Percentiles rank a stretch among this genome's conserved stretches.
Conservation (phyloP, 2,329 filamentous ascomycete species). For the Cladosporium sp. region DNA sequence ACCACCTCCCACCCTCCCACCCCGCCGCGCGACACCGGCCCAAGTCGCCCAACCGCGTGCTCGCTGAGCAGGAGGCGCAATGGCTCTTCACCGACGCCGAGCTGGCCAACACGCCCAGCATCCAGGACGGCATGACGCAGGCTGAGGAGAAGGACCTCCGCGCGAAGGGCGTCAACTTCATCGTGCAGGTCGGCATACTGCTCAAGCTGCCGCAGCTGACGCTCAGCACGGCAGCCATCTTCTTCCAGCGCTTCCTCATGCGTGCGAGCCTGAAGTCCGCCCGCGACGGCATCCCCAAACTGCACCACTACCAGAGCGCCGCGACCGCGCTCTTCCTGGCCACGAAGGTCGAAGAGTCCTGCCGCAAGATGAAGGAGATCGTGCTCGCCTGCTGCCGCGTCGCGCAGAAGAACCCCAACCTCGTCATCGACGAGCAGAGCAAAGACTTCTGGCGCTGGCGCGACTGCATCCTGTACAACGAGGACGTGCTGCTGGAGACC, state of each 20-base stretch:
- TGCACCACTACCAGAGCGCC: constrained; percentile 83
- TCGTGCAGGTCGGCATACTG: constrained; percentile 87
- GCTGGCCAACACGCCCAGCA: constrained; percentile 72
- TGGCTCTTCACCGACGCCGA: constrained; percentile 89
- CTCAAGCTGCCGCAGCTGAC: constrained; percentile 89
- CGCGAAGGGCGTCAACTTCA: constrained; percentile 93
- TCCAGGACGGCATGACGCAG: constrained; percentile 70
- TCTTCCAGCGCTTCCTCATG: constrained; percentile 96
- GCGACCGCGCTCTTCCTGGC: constrained; percentile 89
- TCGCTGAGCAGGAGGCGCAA: constrained; percentile 58
- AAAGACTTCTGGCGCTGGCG: constrained; percentile 99
- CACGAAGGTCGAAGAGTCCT: constrained; percentile 96
- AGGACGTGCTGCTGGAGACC: constrained; percentile 85
- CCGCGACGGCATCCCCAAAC: constrained; percentile 57
- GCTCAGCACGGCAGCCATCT: constrained; percentile 83
- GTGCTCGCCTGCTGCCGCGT: constrained; percentile 91
- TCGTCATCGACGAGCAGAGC: constrained; percentile 90
- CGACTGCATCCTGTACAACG: constrained; percentile 85
- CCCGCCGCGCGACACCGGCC: constrained; percentile 31
- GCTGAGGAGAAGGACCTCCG: constrained; percentile 74
- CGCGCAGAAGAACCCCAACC: constrained; percentile 85
- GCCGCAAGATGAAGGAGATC: constrained; percentile 88
- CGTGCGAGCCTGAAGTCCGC: constrained; percentile 71
- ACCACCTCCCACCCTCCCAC: constrained; percentile 34
- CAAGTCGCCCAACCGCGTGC: constrained; percentile 37